Conservation (phyloP, 176 grass and related monocot genomes). For the Eleusine indica region DNA sequence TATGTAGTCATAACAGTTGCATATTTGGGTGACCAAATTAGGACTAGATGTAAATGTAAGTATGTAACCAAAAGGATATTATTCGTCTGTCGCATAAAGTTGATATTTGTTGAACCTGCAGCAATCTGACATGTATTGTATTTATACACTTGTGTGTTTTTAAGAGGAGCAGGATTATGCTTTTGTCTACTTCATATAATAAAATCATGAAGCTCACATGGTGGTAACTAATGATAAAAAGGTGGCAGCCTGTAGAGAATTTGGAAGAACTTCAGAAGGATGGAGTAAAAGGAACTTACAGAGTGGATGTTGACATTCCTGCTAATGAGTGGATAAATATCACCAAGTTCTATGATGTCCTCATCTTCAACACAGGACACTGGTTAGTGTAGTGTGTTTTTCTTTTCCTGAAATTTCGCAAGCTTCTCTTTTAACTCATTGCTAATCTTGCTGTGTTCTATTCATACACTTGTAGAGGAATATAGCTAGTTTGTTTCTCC, state of each 20-base stretch:
- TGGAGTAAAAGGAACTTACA: slow-evolving; percentile 64
- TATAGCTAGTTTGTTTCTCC: neutral
- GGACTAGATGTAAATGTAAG: neutral
- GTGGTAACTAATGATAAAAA: slow-evolving; percentile 73
- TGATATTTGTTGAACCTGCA: neutral
- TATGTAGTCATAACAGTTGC: neutral
- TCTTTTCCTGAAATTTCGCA: neutral
- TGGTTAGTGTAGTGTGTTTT: slow-evolving; percentile 69
- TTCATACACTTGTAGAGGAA: neutral
- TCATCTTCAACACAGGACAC: slow-evolving; percentile 97
- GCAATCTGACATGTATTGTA: slow-evolving; percentile 5
- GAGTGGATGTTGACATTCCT: slow-evolving; percentile 77
- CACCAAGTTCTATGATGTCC: slow-evolving; percentile 85
- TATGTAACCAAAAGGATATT: slow-evolving; percentile 2
- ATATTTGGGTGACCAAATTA: neutral
- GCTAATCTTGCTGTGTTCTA: neutral
- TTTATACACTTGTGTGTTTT: slow-evolving; percentile 16
- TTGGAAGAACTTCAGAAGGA: slow-evolving; percentile 46
- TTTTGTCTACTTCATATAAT: neutral
- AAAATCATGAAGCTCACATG: slow-evolving; percentile 46
- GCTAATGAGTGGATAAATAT: slow-evolving; percentile 72
- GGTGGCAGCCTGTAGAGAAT: slow-evolving; percentile 81
- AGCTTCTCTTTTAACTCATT: neutral
- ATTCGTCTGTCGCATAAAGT: neutral
- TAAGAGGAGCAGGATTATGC: neutral